Base-by-base conservation (phyloP, 176 grass and related monocot species). In the Phoenix dactylifera region DNA sequence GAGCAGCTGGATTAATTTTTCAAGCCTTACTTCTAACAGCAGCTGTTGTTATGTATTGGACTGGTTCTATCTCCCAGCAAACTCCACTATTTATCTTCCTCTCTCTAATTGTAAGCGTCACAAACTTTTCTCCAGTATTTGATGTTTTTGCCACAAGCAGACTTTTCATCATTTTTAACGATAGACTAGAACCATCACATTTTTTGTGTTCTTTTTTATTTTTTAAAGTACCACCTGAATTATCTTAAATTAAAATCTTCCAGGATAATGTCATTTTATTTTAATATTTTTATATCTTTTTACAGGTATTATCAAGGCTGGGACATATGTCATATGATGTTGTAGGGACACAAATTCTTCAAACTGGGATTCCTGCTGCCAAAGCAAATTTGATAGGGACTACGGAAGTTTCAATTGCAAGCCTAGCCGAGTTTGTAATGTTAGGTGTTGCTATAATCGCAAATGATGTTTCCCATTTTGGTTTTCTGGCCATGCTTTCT, bases 311-410 rank as follows among this genome's bases (percentile, higher is more conserved):
- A 49, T 98, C 93, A 51, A 77, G 87, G 68, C 50, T 98, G 52
- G 93, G 93, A 12, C 93, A 88, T 65, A 98, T 98, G 84, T 98
- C 93, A 60, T 98, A 98, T 64, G 93, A 98, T 72, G 84, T 92
- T 65, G 84, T 92, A 0, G 93, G 87, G 29, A 98, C 93, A 24
- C 93, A 98, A 69, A 98, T 98, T 15, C 76, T 98, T 60, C 93
- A 98, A 63, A 98, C 81, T 9, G 93, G 93, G n/a, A 80, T 92
- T 26, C 87, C 87, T 7, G 65, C 80, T 54, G 79, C 84, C 44
- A 98, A 92, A 80, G 93, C 84, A 80, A 98, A 98, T 69, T 82
- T 98, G 62, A 98, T 98, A 1, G 93, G 87, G 49, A 71, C 81
- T 54, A 98, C 89, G 30, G 93, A 98, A 57, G 81, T 92, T 52